These are phyloP conservation scores for Hypericum perforatum DNA, from an alignment of 345 rosid species.

Conservation along the genomic window DNA sequence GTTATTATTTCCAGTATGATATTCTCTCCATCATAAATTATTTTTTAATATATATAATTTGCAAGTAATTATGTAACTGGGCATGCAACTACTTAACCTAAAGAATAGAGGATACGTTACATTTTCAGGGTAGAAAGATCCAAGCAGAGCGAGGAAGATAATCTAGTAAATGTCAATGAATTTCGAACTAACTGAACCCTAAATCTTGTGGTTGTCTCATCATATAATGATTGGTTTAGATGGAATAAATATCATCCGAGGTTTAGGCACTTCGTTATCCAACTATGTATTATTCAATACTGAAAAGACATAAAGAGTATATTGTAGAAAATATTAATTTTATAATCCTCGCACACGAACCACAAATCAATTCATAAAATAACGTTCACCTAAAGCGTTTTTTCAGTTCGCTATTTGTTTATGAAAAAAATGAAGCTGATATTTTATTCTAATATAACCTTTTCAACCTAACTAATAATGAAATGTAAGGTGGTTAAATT, in stretches of 20 bases:
- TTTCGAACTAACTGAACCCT: not conserved
- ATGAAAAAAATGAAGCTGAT: too few relatives aligned
- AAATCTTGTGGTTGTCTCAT: constrained; percentile 1
- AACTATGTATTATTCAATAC: constrained; percentile 11
- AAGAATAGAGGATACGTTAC: too few relatives aligned
- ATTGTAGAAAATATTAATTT: constrained; percentile 7
- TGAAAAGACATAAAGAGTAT: not conserved
- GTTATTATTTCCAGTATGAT: too few relatives aligned
- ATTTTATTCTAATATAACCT: too few relatives aligned
- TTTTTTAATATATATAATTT: too few relatives aligned
- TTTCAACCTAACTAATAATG: too few relatives aligned
- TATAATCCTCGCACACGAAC: constrained; percentile 3
- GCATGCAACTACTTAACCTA: too few relatives aligned
- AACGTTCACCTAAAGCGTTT: not conserved
- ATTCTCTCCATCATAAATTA: too few relatives aligned
- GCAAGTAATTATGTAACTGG: too few relatives aligned
- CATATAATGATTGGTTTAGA: constrained; percentile 19
- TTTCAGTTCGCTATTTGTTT: too few relatives aligned
- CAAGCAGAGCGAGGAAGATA: constrained; percentile 9
- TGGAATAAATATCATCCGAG: constrained; percentile 7
- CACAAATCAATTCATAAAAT: constrained; percentile 4
- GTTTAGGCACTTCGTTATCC: constrained; percentile 15
- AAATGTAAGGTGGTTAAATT: too few relatives aligned
- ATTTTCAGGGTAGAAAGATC: constrained; percentile 10
- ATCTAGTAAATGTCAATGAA: constrained; percentile 9